Conservation (phyloP, 805 yeast species). For the Kockiozyma suomiensis region DNA sequence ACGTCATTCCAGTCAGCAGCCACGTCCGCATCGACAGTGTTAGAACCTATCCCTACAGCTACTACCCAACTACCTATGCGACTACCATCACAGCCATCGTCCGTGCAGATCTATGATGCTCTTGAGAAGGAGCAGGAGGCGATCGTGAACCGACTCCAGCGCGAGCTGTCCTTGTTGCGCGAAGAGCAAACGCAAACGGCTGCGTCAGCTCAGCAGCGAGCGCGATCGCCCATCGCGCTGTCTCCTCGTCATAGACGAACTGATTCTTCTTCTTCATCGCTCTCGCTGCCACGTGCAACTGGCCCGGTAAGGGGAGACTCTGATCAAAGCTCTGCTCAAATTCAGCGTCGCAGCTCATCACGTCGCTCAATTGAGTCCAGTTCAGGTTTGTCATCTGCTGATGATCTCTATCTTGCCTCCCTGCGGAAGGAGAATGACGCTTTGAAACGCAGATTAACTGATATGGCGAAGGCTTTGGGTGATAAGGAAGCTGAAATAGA, state of each 20-base stretch:
- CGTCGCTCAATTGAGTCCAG: slow-evolving; percentile 36
- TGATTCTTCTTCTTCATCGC: slow-evolving; percentile 39
- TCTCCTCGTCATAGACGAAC: slow-evolving; percentile 33
- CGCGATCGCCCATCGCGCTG: slow-evolving; percentile 16
- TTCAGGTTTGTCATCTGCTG: slow-evolving; percentile 31
- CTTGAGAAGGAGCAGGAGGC: slow-evolving; percentile 79
- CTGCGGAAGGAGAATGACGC: slow-evolving; percentile 40
- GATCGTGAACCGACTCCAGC: slow-evolving; percentile 65
- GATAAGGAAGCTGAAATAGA: slow-evolving; percentile 40
- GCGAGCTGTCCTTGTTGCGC: slow-evolving; percentile 57
- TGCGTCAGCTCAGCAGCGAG: slow-evolving; percentile 24
- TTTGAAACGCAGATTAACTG: slow-evolving; percentile 40
- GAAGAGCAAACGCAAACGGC: slow-evolving; percentile 50
- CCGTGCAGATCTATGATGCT: slow-evolving; percentile 41
- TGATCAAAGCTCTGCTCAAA: slow-evolving; percentile 17
- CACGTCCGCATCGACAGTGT: slow-evolving; percentile 17
- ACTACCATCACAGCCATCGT: slow-evolving; percentile 28
- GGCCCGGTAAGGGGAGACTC: slow-evolving; percentile 24
- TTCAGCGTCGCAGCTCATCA: slow-evolving; percentile 31
- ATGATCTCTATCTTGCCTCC: slow-evolving; percentile 29
- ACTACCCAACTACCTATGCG: slow-evolving; percentile 19
- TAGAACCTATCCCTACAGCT: slow-evolving; percentile 1
- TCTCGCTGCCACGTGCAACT: slow-evolving; percentile 30
- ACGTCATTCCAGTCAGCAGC: slow-evolving; percentile 26
- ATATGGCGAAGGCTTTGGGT: slow-evolving; percentile 34